Percentiles rank a stretch among this genome's conserved stretches.
These are phyloP conservation scores for Leccinum fuscescens DNA, from an alignment of 1,284 basidiomycete genomes.

Conservation along the genomic window DNA sequence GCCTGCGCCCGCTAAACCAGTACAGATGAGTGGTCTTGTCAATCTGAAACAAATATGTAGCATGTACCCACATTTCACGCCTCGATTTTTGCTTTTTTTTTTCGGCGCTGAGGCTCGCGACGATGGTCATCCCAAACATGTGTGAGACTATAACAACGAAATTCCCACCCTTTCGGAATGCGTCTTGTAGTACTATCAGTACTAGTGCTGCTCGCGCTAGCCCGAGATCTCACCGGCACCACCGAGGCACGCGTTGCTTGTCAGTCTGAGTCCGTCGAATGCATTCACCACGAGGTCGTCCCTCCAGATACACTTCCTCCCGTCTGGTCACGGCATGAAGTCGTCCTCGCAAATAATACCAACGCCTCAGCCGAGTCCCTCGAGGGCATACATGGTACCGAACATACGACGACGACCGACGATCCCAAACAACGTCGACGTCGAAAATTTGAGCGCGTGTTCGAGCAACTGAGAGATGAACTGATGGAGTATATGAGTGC, in stretches of 20 bases:
- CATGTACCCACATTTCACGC: no score
- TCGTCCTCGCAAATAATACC: not conserved
- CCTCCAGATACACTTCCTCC: not conserved
- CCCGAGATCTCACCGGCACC: not conserved
- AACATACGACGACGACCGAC: constrained; percentile 7
- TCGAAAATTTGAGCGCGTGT: constrained; percentile 31
- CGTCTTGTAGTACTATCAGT: not conserved
- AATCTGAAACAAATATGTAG: not conserved
- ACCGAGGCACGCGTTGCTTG: not conserved
- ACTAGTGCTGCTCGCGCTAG: not conserved
- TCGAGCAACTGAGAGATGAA: constrained; percentile 31
- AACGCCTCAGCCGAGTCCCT: not conserved
- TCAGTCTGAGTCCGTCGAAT: not conserved
- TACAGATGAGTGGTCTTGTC: no score
- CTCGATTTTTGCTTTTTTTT: no score
- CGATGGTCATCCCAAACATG: no score
- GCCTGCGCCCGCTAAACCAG: no score
- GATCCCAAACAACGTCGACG: constrained; percentile 28
- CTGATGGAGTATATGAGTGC: constrained; percentile 47
- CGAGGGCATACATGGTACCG: not conserved
- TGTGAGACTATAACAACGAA: not conserved
- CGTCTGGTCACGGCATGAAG: not conserved
- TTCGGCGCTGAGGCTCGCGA: no score
- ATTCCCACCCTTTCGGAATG: not conserved
- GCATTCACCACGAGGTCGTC: not conserved